Conservation (phyloP, 805 yeast species). For the Barnettozyma wickerhamii region DNA sequence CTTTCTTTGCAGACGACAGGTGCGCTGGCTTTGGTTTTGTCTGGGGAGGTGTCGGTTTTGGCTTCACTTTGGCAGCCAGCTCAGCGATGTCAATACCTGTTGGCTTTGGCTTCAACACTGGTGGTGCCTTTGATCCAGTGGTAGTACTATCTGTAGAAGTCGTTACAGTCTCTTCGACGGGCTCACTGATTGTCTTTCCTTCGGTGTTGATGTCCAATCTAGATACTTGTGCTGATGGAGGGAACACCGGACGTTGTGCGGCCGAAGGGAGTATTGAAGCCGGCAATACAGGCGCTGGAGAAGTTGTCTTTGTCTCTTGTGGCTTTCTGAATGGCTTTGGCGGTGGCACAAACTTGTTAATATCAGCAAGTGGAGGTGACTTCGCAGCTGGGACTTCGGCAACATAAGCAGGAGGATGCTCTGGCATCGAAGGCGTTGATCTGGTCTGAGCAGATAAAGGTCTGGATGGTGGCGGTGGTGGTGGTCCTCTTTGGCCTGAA, state of each 20-base stretch:
- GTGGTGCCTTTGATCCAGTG: conserved; percentile 12
- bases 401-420: too few species aligned
- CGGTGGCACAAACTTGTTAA: conserved; percentile 17
- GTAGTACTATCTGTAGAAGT: too few species aligned
- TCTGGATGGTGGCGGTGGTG: conserved; percentile 5
- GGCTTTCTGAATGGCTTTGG: conserved; percentile 20
- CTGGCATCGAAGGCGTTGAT: too few species aligned
- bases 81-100: neutral
- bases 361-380: conserved; percentile 2
- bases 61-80: conserved; percentile 1
- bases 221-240: neutral
- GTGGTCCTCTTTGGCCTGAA: too few species aligned
- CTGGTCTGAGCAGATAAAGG: neutral
- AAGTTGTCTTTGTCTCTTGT: neutral
- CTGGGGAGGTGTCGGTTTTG: conserved; percentile 11
- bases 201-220: neutral
- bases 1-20: neutral
- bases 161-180: too few species aligned
- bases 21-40: conserved; percentile 11
- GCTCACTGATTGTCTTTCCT: too few species aligned
- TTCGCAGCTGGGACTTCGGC: neutral
- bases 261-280: too few species aligned
- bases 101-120: conserved; percentile 16
- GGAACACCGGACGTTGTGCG: neutral
- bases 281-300: too few species aligned